These are phyloP conservation scores for Mimosa bimucronata DNA, from an alignment of 306 rosid genomes.

Conservation along the genomic window DNA sequence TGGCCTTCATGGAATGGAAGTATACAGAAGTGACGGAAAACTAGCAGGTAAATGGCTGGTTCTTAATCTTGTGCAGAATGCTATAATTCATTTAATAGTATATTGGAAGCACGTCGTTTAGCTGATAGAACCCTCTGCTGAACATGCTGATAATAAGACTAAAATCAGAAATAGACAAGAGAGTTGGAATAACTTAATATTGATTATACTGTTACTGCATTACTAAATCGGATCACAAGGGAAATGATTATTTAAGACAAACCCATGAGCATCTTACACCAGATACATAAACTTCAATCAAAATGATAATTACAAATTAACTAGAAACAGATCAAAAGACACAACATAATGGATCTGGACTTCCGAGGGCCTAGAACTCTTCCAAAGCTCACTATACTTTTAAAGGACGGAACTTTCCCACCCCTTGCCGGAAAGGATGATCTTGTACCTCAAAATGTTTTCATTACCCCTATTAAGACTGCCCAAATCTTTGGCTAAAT, in stretches of 20 bases:
- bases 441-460: not conserved
- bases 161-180: not conserved
- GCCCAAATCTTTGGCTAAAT: not conserved
- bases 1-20: conserved; percentile 98
- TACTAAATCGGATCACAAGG: not conserved
- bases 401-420: too few relatives aligned
- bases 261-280: not conserved
- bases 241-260: not conserved
- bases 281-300: not conserved
- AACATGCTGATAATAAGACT: not conserved
- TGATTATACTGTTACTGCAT: not conserved
- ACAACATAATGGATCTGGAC: too few relatives aligned
- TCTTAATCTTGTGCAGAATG: not conserved
- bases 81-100: not conserved
- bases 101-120: not conserved
- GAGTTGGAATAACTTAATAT: not conserved
- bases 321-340: too few relatives aligned
- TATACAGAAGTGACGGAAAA: conserved; percentile 87
- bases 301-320: too few relatives aligned
- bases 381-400: not conserved
- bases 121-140: not conserved
- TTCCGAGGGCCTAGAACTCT: not conserved
- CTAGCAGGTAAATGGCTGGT: conserved; percentile 62
- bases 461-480: not conserved
- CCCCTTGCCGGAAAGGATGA: too few relatives aligned